phyloP scores from a whole-genome alignment of 352 stramenopile genomes.

The Thalassiosira hispida region DNA sequence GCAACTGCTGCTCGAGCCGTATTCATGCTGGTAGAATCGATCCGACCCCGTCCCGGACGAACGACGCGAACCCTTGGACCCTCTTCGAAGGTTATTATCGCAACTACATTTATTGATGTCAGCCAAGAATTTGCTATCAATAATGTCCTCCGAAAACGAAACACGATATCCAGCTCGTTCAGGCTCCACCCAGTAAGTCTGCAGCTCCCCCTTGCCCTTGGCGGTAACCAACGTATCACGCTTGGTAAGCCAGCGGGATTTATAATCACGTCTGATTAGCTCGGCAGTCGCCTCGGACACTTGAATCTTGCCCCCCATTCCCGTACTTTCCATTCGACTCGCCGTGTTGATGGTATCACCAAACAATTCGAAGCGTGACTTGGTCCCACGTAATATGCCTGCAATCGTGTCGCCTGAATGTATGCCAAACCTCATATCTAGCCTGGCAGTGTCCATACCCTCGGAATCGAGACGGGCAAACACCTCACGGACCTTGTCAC shows the following conservation, averaged over 20 bases:
- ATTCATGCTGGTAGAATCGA: too few species aligned
- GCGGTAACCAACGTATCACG: constrained; percentile 56
- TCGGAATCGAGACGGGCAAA: constrained; percentile 25
- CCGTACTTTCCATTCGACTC: constrained; percentile 65
- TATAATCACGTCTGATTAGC: constrained; percentile 40
- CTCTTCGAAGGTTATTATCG: too few species aligned
- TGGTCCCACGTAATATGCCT: constrained; percentile 43
- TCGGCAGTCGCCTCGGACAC: constrained; percentile 62
- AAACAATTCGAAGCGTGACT: constrained; percentile 64
- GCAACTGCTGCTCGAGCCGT: too few species aligned
- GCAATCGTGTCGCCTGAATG: constrained; percentile 51
- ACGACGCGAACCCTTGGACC: too few species aligned
- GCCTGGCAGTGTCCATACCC: constrained; percentile 40
- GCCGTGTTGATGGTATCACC: constrained; percentile 72
- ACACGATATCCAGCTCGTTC: background rate
- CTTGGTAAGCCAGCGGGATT: constrained; percentile 48
- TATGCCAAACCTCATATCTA: constrained; percentile 57
- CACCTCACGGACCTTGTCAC: constrained; percentile 49
- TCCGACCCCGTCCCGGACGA: too few species aligned
- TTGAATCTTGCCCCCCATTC: constrained; percentile 50
- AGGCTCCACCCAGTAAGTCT: constrained; percentile 70
- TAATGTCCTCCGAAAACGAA: constrained; percentile 20
- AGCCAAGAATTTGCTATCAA: background rate
- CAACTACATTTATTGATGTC: too few species aligned
- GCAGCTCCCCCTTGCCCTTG: constrained; percentile 70